Conservation (phyloP, 139 green algal species). For the Nannochloris sp. region DNA sequence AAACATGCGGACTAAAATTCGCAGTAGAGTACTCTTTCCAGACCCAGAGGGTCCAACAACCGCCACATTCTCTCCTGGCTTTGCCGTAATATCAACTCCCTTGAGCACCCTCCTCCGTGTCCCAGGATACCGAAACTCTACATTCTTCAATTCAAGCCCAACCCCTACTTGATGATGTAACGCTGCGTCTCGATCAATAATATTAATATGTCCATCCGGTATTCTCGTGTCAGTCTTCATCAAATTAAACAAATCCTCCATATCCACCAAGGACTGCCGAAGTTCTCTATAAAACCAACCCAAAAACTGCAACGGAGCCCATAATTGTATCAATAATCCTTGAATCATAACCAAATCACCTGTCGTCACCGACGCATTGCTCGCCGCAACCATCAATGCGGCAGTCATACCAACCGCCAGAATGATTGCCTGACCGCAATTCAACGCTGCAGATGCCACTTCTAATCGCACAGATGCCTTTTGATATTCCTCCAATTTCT, state of each 20-base stretch:
- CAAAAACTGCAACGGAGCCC: slow-evolving; percentile 83
- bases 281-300: slow-evolving; percentile 88
- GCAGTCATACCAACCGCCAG: slow-evolving; percentile 61
- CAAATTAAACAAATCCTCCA: slow-evolving; percentile 87
- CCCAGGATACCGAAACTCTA: slow-evolving; percentile 57
- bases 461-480: slow-evolving; percentile 57
- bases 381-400: slow-evolving; percentile 39
- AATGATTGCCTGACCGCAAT: slow-evolving; percentile 82
- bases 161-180: slow-evolving; percentile 14
- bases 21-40: slow-evolving; percentile 46
- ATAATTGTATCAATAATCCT: slow-evolving; percentile 91
- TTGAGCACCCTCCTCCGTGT: slow-evolving; percentile 33
- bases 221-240: slow-evolving; percentile 53
- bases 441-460: slow-evolving; percentile 63
- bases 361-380: neutral
- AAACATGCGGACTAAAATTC: slow-evolving; percentile 61
- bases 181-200: neutral
- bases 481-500: slow-evolving; percentile 49
- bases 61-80: slow-evolving; percentile 38
- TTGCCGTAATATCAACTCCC: slow-evolving; percentile 35
- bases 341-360: slow-evolving; percentile 59
- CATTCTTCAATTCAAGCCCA: slow-evolving; percentile 48
- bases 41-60: slow-evolving; percentile 25
- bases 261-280: slow-evolving; percentile 82
- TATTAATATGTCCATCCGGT: slow-evolving; percentile 35